Evolutionary conservation across 495 filamentous ascomycete genomes (phyloP).

Genomic region (Amorphotheca resinae): DNA sequence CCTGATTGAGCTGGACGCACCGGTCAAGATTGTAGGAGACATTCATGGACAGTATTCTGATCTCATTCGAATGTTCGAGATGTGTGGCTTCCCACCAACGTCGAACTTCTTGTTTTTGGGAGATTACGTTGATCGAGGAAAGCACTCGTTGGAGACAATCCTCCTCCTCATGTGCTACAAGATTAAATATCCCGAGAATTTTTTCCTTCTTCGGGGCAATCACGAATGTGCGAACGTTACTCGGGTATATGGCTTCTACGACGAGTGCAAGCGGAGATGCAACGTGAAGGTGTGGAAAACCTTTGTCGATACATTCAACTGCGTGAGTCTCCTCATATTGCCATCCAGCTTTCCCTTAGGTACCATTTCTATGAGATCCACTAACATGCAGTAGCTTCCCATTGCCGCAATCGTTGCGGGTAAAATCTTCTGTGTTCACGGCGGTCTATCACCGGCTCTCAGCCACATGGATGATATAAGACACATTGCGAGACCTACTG

Average conservation of each 20-base stretch:
- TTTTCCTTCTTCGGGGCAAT: conserved; percentile 93
- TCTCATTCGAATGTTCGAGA: conserved; percentile 94
- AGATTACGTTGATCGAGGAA: conserved; percentile 96
- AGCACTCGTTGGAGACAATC: conserved; percentile 95
- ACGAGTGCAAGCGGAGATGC: conserved; percentile 94
- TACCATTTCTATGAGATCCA: no score
- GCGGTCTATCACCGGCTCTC: conserved; percentile 83
- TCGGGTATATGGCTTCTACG: conserved; percentile 97
- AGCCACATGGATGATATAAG: conserved; percentile 98
- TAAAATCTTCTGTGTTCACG: conserved; percentile 99
- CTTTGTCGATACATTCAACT: conserved; percentile 97
- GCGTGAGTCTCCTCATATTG: conserved; percentile 19
- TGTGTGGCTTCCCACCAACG: conserved; percentile 93
- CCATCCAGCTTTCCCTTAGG: neutral
- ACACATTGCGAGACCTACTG: conserved; percentile 87
- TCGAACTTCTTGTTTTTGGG: conserved; percentile 94
- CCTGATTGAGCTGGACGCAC: conserved; percentile 82
- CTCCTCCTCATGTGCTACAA: conserved; percentile 95
- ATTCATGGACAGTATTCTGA: conserved; percentile 98
- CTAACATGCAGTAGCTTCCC: conserved; percentile 40
- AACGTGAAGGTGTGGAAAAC: conserved; percentile 99
- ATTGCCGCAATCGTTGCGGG: conserved; percentile 94
- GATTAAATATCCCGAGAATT: conserved; percentile 97
- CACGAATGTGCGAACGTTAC: conserved; percentile 99
- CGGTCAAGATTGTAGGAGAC: conserved; percentile 97